Conservation (phyloP, 331 rosid genomes). For the Saraca asoca region DNA sequence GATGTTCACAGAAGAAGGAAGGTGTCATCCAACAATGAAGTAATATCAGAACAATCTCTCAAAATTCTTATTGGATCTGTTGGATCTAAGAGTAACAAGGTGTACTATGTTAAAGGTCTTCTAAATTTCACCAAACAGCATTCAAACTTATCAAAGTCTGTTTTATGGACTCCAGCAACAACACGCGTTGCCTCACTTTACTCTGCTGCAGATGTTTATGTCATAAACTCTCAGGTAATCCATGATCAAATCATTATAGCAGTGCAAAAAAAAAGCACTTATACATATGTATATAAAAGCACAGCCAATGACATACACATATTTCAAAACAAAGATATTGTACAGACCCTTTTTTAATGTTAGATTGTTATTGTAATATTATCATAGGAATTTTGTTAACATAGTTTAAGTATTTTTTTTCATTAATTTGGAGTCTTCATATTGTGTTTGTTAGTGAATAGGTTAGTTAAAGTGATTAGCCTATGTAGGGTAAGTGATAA, state of each 20-base stretch:
- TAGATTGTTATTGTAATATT: constrained; percentile 24
- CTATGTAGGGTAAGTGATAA: too few relatives aligned
- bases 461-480: too few relatives aligned
- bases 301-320: constrained; percentile 8
- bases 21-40: constrained; percentile 39
- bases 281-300: neutral
- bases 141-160: constrained; percentile 77
- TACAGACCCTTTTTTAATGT: neutral
- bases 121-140: constrained; percentile 61
- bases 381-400: constrained; percentile 9
- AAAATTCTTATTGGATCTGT: constrained; percentile 88
- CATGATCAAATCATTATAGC: neutral
- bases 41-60: constrained; percentile 48
- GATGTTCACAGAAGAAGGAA: constrained; percentile 46
- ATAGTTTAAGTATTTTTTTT: constrained; percentile 7
- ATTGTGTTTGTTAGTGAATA: too few relatives aligned
- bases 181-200: constrained; percentile 87
- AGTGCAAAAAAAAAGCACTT: neutral
- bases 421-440: constrained; percentile 4
- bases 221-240: constrained; percentile 90
- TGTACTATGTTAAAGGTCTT: constrained; percentile 75
- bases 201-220: constrained; percentile 93
- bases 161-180: constrained; percentile 90
- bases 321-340: constrained; percentile 22
- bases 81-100: constrained; percentile 97